Percentiles rank a stretch among this genome's conserved stretches.
Evolutionary conservation across 192 early-diverging fungal genomes (phyloP).

Genomic region (Geranomyces variabilis): DNA sequence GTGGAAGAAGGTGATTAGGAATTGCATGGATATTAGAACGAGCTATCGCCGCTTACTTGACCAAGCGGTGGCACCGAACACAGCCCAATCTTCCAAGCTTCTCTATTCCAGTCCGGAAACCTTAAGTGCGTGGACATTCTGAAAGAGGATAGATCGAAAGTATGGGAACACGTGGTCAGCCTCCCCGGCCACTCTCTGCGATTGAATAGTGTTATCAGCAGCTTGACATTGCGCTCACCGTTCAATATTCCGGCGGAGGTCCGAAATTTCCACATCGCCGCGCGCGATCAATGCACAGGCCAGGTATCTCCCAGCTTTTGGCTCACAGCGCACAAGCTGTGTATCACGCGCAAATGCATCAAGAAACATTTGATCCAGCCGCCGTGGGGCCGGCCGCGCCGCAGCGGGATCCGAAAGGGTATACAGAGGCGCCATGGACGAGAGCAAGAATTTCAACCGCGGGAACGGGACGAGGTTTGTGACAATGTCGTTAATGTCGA

Average conservation of each 20-base stretch:
- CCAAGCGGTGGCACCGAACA: conserved; percentile 54
- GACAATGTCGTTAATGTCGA: conserved; percentile 68
- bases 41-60: conserved; percentile 51
- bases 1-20: neutral
- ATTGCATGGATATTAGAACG: too few species aligned
- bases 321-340: conserved; percentile 58
- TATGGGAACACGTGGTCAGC: too few species aligned
- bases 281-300: conserved; percentile 56
- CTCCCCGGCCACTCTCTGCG: too few species aligned
- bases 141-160: neutral
- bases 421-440: conserved; percentile 61
- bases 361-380: conserved; percentile 64
- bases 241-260: conserved; percentile 61
- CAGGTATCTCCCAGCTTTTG: conserved; percentile 45
- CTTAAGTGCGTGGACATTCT: conserved; percentile 44
- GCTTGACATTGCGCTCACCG: conserved; percentile 36
- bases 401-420: conserved; percentile 38
- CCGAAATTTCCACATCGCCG: conserved; percentile 56
- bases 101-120: conserved; percentile 58
- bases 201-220: too few species aligned
- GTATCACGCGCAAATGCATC: conserved; percentile 57
- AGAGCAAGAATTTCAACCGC: conserved; percentile 56
- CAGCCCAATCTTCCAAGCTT: conserved; percentile 66
- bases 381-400: neutral
- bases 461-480: conserved; percentile 69